A percentile compares a stretch with the other conserved stretches of the same genome.
Evolutionary conservation across 139 green algal species (phyloP).

Genomic region (Closterium sp.): DNA sequence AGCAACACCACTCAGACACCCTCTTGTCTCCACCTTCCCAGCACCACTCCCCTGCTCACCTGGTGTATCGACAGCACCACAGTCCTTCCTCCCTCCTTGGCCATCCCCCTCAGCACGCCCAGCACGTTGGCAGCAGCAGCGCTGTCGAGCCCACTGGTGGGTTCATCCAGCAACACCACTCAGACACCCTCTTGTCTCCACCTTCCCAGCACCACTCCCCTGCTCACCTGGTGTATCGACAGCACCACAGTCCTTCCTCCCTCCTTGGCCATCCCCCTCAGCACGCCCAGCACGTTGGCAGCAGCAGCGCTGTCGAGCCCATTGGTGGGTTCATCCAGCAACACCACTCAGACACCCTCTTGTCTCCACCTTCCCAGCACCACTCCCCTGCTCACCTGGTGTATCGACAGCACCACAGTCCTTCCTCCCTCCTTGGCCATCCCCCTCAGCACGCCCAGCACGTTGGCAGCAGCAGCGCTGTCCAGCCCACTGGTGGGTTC

Average conservation of each 20-base stretch:
- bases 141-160: slow-evolving; percentile 65
- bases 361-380: slow-evolving; percentile 37
- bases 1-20: slow-evolving; percentile 65
- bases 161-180: too few species aligned
- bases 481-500: slow-evolving; percentile 68
- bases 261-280: slow-evolving; percentile 25
- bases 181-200: too few species aligned
- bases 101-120: slow-evolving; percentile 36
- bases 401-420: slow-evolving; percentile 26
- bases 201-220: background rate
- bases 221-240: too few species aligned
- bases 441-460: slow-evolving; percentile 58
- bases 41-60: background rate
- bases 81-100: background rate
- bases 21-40: slow-evolving; percentile 65
- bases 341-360: slow-evolving; percentile 63
- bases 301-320: slow-evolving; percentile 69
- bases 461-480: slow-evolving; percentile 65
- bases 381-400: background rate
- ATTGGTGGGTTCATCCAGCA: slow-evolving; percentile 84
- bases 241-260: slow-evolving; percentile 19
- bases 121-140: slow-evolving; percentile 70
- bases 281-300: slow-evolving; percentile 58
- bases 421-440: slow-evolving; percentile 16
- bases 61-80: slow-evolving; percentile 29